Evolutionary conservation across 495 filamentous ascomycete species (phyloP), one percentile per base, ranked within the genome.

Genomic region (Symbiotaphrina buchneri): DNA sequence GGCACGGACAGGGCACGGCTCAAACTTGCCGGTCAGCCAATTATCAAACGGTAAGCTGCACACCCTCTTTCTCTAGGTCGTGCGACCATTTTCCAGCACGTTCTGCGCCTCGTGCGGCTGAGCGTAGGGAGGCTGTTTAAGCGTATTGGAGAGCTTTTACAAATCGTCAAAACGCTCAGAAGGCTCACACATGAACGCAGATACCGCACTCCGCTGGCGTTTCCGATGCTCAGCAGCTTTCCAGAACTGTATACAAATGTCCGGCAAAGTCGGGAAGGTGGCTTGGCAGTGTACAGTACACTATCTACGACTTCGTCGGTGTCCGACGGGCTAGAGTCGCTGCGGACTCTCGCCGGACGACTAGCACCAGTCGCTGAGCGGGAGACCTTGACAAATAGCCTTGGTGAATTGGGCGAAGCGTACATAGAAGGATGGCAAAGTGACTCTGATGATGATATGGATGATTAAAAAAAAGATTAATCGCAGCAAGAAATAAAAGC

Each of bases 401-500:
- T 97, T 18, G 71, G 71, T 27, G 76, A 78, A 41, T 73, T 94
- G 35, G 68, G 74, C 7, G 85, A 92, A 44, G 72, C 71, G 36
- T 95, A 91, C 44, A 71, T 80, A 42, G 78, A 84, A 30, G 85
- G 82, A 1, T 95, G 82, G 81, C 65, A 70, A 22, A 84, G 77
- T 49, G 83, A 71, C 33, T 76, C 68, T 28, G 82, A 91, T 28
- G 70, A 71, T 7, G 81, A 76, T 22, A n/a, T n/a, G n/a, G 75
- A 83, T 39, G 83, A 85, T 38, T 74, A 42, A 54, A 30, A 22
- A 17, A 33, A 33, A 17, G 31, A 13, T 33, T 27, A 27, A 5
- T 2, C 10, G 17, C n/a, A n/a, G n/a, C n/a, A n/a, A n/a, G n/a
- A n/a, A n/a, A 31, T 19, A 16, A 11, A 5, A n/a, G 11, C 20